phyloP scores from a whole-genome alignment of 2,329 filamentous ascomycete genomes.

The Lasiodiplodia sp. region DNA sequence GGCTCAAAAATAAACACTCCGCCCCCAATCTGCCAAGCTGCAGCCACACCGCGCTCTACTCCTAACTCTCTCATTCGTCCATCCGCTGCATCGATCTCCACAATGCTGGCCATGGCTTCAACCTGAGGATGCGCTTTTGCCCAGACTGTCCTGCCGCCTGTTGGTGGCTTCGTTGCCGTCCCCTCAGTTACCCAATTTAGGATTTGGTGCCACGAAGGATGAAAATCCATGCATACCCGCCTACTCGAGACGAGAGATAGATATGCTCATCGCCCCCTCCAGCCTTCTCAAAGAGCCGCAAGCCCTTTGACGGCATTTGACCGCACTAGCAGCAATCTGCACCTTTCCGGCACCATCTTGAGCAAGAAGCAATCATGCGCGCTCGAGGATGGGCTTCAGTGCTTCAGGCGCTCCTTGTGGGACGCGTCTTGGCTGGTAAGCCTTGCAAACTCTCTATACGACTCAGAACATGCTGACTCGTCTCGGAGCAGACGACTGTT shows the following conservation, averaged over 20 bases:
- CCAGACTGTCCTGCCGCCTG: background rate
- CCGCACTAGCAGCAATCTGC: background rate
- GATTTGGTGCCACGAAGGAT: background rate
- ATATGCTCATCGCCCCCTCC: background rate
- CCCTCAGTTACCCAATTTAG: background rate
- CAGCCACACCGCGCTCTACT: background rate
- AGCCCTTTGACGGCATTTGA: background rate
- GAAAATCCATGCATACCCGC: background rate
- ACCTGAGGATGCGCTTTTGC: background rate
- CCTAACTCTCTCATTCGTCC: background rate
- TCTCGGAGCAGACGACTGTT: background rate
- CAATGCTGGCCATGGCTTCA: background rate
- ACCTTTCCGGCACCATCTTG: background rate
- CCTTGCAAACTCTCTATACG: background rate
- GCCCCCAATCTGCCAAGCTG: conserved; percentile 7
- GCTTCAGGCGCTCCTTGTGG: background rate
- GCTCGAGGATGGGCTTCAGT: background rate
- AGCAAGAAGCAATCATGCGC: background rate
- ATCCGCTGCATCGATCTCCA: background rate
- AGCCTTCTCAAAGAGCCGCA: background rate
- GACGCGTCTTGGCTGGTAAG: background rate
- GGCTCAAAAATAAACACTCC: conserved; percentile 2
- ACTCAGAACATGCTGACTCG: background rate
- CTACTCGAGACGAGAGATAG: background rate
- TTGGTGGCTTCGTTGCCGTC: background rate